Evolutionary conservation across 1,284 basidiomycete genomes (phyloP).

Genomic region (Tilletia caries): DNA sequence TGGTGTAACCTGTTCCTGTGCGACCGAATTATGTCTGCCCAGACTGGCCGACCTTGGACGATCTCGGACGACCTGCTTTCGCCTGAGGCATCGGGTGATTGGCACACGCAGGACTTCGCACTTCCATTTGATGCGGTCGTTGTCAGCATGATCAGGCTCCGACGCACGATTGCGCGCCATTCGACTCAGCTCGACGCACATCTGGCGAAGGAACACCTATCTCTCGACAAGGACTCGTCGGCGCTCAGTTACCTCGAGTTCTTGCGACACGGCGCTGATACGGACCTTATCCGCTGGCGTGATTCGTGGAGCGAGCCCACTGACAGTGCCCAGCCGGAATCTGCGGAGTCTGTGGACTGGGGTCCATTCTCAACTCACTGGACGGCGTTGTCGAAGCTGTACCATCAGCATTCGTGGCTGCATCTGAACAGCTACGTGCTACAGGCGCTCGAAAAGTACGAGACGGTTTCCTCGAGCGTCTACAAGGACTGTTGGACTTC

Average conservation of each 20-base stretch:
- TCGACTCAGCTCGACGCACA: constrained; percentile 33
- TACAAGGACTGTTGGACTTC: constrained; percentile 34
- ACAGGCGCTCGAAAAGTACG: constrained; percentile 34
- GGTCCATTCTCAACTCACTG: constrained; percentile 34
- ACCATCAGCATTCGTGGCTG: constrained; percentile 39
- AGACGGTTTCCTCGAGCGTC: constrained; percentile 27
- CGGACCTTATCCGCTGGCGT: constrained; percentile 42
- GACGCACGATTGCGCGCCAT: constrained; percentile 34
- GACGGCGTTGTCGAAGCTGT: constrained; percentile 35
- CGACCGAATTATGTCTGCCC: constrained; percentile 39
- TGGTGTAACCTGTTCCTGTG: constrained; percentile 44
- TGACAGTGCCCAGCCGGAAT: constrained; percentile 5
- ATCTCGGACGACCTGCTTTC: constrained; percentile 38
- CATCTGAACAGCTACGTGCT: constrained; percentile 41
- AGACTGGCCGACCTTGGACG: constrained; percentile 42
- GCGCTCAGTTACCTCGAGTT: constrained; percentile 31
- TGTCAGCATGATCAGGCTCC: constrained; percentile 40
- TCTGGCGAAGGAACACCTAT: not conserved
- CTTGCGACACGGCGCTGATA: constrained; percentile 35
- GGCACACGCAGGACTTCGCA: constrained; percentile 44
- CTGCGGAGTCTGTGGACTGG: constrained; percentile 3
- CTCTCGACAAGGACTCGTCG: not conserved
- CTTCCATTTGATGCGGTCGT: constrained; percentile 39
- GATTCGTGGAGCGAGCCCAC: constrained; percentile 39
- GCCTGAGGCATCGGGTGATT: constrained; percentile 31